A percentile compares a stretch with the other conserved stretches of the same genome.
Evolutionary conservation across 75 land plant species (phyloP).

Genomic region (Azolla pinnata): DNA sequence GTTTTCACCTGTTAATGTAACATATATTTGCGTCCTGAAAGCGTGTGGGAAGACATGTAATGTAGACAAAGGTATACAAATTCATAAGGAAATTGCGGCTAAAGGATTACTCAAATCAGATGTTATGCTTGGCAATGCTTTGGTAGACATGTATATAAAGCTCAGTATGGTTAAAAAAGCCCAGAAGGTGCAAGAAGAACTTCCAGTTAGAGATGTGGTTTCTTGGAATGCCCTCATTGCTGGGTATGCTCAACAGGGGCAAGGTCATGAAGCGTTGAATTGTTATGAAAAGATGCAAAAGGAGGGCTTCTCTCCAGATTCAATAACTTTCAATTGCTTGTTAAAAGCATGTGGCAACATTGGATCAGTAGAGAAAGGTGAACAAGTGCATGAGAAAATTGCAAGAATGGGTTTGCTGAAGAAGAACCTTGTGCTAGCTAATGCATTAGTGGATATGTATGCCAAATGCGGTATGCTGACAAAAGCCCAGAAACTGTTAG

Average conservation of each 20-base stretch:
- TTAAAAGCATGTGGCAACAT: conserved; percentile 33
- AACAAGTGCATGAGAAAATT: conserved; percentile 31
- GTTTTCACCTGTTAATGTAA: conserved; percentile 15
- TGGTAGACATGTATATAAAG: conserved; percentile 28
- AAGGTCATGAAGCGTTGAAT: conserved; percentile 22
- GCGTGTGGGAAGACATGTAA: conserved; percentile 15
- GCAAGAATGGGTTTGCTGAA: no score
- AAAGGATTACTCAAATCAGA: conserved; percentile 23
- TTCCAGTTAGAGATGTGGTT: conserved; percentile 19
- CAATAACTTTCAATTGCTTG: conserved; percentile 30
- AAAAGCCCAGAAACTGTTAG: no score
- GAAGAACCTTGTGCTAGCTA: no score
- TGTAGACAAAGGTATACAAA: conserved; percentile 15
- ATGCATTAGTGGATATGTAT: no score
- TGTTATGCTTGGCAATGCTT: conserved; percentile 20
- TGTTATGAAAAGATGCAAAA: conserved; percentile 31
- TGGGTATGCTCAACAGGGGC: conserved; percentile 26
- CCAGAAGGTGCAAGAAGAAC: conserved; percentile 20
- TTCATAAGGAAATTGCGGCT: conserved; percentile 26
- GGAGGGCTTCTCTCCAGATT: conserved; percentile 22
- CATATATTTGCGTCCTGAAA: conserved; percentile 16
- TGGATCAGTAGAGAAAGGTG: conserved; percentile 14
- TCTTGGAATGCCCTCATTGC: conserved; percentile 35
- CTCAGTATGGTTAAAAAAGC: conserved; percentile 14
- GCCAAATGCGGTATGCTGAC: no score